Base-by-base conservation (phyloP, 2,329 filamentous ascomycete genomes). In the Colletotrichum tamarilloi region DNA sequence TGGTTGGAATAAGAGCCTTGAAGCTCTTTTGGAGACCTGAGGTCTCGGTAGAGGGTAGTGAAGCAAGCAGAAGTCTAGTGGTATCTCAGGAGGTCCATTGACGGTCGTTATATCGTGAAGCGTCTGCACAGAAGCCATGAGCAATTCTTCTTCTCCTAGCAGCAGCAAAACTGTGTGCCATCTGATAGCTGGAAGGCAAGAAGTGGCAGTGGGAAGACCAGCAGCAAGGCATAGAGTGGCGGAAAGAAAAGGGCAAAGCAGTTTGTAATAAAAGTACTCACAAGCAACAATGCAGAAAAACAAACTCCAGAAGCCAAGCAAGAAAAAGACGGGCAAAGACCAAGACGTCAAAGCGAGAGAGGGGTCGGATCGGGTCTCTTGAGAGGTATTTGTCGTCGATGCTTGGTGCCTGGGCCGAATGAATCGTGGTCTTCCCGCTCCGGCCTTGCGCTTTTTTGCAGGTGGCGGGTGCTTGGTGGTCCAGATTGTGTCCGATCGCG, bases 11-110 rank as follows among this genome's bases (percentile, higher is more conserved):
- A 56, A 56, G 57, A 49, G 55, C 59, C 52, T 35, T 32, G 38
- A 26, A 32, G 52, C 32, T 60, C 62, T 5, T 16, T 4, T 60
- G 30, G 38, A 74, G 68, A 60, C 53, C 19, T 49, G 42, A 19
- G 19, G 42, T 57, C 14, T 12, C 42, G 58, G 26, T 69, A 52
- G 1, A 11, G 35, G 49, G 2, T 12, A 42, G 28, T 55, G 4
- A 60, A 73, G 30, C 28, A 62, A 64, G 32, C 57, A 66, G 72
- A 79, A 78, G 68, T 79, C 77, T 80, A 81, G 74, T 77, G 81
- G 80, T 83, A 82, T 84, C 77, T 82, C 77, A 69, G 76, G 77
- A 77, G 74, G 76, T 79, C 78, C 82, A 83, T 84, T 72, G 75
- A 62, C 32, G 74, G 77, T 79, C 77, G 79, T 79, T 67, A 80